These are phyloP conservation scores for Exophiala sp. DNA, from an alignment of 2,329 filamentous ascomycete genomes.

Conservation along the genomic window DNA sequence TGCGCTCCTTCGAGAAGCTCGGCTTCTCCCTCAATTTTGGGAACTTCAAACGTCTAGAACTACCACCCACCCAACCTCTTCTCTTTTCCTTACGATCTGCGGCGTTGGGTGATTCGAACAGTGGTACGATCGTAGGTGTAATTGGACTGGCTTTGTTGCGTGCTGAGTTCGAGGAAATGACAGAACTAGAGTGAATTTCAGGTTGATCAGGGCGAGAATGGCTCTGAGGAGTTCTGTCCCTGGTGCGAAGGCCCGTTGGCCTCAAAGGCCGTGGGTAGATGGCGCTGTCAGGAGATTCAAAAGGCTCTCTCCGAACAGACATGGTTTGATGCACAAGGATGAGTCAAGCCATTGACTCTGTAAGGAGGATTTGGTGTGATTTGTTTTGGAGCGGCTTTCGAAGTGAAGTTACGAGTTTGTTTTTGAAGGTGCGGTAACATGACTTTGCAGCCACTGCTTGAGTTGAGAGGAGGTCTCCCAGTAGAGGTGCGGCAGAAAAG, in stretches of 20 bases:
- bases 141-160: neutral
- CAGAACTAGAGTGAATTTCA: neutral
- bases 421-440: slow-evolving; percentile 2
- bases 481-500: too few species aligned
- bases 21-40: slow-evolving; percentile 5
- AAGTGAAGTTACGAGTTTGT: neutral
- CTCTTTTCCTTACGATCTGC: slow-evolving; percentile 2
- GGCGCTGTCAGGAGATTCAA: neutral
- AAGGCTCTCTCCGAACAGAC: neutral
- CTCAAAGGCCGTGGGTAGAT: neutral
- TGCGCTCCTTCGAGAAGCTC: neutral
- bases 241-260: slow-evolving; percentile 11
- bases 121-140: neutral
- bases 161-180: too few species aligned
- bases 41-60: slow-evolving; percentile 12
- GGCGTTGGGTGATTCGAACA: neutral
- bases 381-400: neutral
- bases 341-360: neutral
- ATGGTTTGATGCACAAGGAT: neutral
- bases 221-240: neutral
- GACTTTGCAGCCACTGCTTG: neutral
- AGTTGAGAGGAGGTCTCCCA: too few species aligned
- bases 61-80: slow-evolving; percentile 11
- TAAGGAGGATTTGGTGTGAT: neutral
- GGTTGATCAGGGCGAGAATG: neutral